Conservation (phyloP, 768 basidiomycete species). For the Boletus vinaceobasis region DNA sequence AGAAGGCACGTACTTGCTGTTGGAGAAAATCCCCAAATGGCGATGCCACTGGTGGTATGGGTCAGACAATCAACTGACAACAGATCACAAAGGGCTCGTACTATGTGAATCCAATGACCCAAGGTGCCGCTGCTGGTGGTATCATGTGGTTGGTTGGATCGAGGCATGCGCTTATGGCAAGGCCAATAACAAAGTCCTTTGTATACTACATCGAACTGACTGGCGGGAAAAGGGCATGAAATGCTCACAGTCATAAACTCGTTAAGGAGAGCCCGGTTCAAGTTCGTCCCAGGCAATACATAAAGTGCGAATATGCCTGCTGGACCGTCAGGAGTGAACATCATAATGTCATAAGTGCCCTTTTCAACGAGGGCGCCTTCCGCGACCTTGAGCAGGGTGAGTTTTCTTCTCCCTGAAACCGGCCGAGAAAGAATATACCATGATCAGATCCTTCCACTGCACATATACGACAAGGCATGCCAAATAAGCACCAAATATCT, state of each 20-base stretch:
- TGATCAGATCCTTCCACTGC: slow-evolving; percentile 55
- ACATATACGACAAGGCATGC: slow-evolving; percentile 59
- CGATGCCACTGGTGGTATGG: slow-evolving; percentile 39
- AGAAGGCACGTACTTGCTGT: slow-evolving; percentile 38
- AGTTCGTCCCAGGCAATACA: slow-evolving; percentile 28
- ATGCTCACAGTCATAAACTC: slow-evolving; percentile 36
- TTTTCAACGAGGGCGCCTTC: slow-evolving; percentile 31
- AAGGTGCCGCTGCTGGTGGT: slow-evolving; percentile 50
- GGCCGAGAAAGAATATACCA: slow-evolving; percentile 45
- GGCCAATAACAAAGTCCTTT: slow-evolving; percentile 20
- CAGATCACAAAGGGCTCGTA: slow-evolving; percentile 30
- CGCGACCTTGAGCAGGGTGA: slow-evolving; percentile 12
- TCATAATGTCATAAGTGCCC: slow-evolving; percentile 25
- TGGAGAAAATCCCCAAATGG: slow-evolving; percentile 60
- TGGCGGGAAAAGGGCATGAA: background rate
- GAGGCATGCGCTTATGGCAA: slow-evolving; percentile 22
- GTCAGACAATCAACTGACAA: background rate
- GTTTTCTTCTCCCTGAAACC: slow-evolving; percentile 17
- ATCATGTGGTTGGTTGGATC: slow-evolving; percentile 57
- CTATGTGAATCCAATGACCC: slow-evolving; percentile 58
- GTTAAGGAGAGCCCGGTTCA: slow-evolving; percentile 36
- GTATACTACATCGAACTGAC: background rate
- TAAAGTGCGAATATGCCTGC: slow-evolving; percentile 41
- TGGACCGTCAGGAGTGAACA: slow-evolving; percentile 36
- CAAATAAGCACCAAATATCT: slow-evolving; percentile 63